phyloP scores from a whole-genome alignment of 257 asterid genomes.

The Apocynum venetum region DNA sequence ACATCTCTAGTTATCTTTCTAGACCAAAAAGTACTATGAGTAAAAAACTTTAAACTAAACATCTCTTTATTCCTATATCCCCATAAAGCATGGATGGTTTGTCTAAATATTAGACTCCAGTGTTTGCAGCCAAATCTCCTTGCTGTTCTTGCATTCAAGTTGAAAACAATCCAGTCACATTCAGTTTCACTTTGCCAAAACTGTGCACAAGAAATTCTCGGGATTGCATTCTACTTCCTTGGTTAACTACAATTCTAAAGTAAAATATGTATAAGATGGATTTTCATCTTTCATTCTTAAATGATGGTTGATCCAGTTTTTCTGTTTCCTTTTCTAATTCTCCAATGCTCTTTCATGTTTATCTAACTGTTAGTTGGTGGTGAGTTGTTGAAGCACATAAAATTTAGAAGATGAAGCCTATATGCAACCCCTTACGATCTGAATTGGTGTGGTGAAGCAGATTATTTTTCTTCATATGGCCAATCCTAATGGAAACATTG shows the following conservation, averaged over 20 bases:
- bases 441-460: constrained; percentile 14
- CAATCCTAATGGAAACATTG: constrained; percentile 35
- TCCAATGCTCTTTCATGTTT: neutral
- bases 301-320: neutral
- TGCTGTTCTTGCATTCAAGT: too few relatives aligned
- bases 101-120: too few relatives aligned
- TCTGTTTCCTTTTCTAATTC: neutral
- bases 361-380: neutral
- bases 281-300: neutral
- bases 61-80: too few relatives aligned
- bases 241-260: neutral
- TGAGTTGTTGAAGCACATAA: neutral
- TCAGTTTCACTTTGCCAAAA: too few relatives aligned
- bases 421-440: neutral
- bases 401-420: neutral
- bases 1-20: too few relatives aligned
- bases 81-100: too few relatives aligned
- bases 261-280: neutral
- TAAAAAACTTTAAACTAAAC: too few relatives aligned
- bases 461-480: constrained; percentile 34
- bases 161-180: too few relatives aligned
- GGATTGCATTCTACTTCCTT: too few relatives aligned
- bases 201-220: too few relatives aligned
- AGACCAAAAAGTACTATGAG: too few relatives aligned
- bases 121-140: too few relatives aligned